These are phyloP conservation scores for Rubus parviflorus DNA, from an alignment of 306 rosid genomes.

Conservation along the genomic window DNA sequence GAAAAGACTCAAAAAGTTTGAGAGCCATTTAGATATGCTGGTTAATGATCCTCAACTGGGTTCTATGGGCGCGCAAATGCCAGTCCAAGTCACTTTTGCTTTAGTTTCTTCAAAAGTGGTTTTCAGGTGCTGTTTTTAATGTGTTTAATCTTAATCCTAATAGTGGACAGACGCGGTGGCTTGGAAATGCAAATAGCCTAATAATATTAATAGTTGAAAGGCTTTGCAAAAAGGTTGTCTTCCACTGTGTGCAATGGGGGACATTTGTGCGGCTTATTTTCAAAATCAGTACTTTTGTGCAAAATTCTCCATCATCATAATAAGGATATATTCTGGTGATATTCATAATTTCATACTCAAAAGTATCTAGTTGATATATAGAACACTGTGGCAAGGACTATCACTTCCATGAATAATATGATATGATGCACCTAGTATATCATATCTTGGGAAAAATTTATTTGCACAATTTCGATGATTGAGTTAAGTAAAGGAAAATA, in stretches of 20 bases:
- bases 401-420: background rate
- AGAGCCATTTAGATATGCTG: background rate
- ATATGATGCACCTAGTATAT: background rate
- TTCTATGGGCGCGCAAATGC: background rate
- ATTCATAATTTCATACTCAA: background rate
- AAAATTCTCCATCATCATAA: background rate
- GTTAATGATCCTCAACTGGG: background rate
- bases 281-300: background rate
- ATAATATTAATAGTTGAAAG: background rate
- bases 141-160: background rate
- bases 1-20: background rate
- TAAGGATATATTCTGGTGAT: conserved; percentile 4
- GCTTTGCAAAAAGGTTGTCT: background rate
- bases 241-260: background rate
- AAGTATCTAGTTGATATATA: background rate
- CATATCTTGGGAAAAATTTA: too few species aligned
- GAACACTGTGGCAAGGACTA: background rate
- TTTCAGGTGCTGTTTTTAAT: background rate
- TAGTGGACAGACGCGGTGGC: conserved; percentile 30
- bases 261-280: conserved; percentile 1
- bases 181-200: conserved; percentile 17
- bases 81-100: background rate
- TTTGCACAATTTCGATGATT: too few species aligned
- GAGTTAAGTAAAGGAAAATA: too few species aligned
- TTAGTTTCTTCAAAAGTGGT: background rate